Percentiles rank a stretch among this genome's conserved stretches.
These are phyloP conservation scores for Patellifolia procumbens DNA, from an alignment of 179 eudicot species.

Conservation along the genomic window DNA sequence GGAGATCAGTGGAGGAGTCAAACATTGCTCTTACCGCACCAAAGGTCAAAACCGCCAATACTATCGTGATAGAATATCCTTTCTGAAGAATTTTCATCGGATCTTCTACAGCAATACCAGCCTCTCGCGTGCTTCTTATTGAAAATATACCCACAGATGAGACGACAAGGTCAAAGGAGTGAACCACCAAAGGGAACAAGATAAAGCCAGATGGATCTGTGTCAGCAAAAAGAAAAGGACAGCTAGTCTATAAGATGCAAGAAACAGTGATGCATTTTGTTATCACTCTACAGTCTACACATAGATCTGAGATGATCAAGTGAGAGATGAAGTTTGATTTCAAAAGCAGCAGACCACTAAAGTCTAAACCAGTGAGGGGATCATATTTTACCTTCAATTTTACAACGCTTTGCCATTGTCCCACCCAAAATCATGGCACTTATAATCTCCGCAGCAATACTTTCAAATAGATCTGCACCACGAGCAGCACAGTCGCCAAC, in stretches of 20 bases:
- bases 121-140: slow-evolving; percentile 73
- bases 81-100: slow-evolving; percentile 95
- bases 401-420: slow-evolving; percentile 95
- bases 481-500: slow-evolving; percentile 99
- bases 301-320: slow-evolving; percentile 2
- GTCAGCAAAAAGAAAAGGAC: slow-evolving; percentile 21
- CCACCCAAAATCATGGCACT: slow-evolving; percentile 99
- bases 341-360: neutral
- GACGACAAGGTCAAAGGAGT: slow-evolving; percentile 91
- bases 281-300: neutral
- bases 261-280: slow-evolving; percentile 7
- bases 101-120: slow-evolving; percentile 69
- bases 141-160: slow-evolving; percentile 95
- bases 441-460: slow-evolving; percentile 98
- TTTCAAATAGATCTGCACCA: slow-evolving; percentile 99
- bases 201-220: slow-evolving; percentile 99
- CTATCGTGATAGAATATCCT: slow-evolving; percentile 85
- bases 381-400: slow-evolving; percentile 74
- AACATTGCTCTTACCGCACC: slow-evolving; percentile 64
- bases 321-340: neutral
- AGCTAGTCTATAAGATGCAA: slow-evolving; percentile 18
- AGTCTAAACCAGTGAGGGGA: too few relatives aligned
- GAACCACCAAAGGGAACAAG: slow-evolving; percentile 96
- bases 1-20: neutral
- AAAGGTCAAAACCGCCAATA: slow-evolving; percentile 85